Evolutionary conservation across 495 filamentous ascomycete species (phyloP), one percentile per base, ranked within the genome.

Genomic region (Penicillium diatomitis): DNA sequence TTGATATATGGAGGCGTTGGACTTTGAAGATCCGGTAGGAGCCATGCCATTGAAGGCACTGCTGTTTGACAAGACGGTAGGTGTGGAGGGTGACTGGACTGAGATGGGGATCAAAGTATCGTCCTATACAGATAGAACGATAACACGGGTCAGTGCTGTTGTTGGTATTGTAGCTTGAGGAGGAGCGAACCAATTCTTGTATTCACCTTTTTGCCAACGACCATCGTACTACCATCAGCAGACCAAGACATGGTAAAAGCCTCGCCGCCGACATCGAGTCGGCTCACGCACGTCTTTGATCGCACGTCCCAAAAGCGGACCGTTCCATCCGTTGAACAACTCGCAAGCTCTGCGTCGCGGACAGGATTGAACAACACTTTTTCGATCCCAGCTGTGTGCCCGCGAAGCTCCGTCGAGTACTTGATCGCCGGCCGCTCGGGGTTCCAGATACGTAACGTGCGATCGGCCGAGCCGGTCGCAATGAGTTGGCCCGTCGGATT

Each of bases 271-370:
- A 86, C 79, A 62, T 86, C 87, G 2, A 90, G 72, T 50, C 86
- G 85, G 55, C 87, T 89, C 34, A 87, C 77, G 46, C 85, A 87
- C 4, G 68, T 77, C 65, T 88, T 91, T 27, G 79, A 87, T 53
- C 90, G 77, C 11, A 95, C 88, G 62, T 98, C 94, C 92, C 92
- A 98, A 54, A 98, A 82, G 51, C 85, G 81, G 50, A 95, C 85
- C 10, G 85, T 83, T 1, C 90, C 90, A 64, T 97, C 92, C 8
- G 73, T 77, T 27, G 86, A 86, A 53, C 88, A 82, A 56, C 88
- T 95, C 37, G 87, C 90, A 4, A 98, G 70, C 64, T 95, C 89
- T 5, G 87, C 85, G 53, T 96, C 90, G 54, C 85, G 88, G 5
- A 79, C 78, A 3, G 92, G 92, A 56, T 95, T 90, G 71, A 94